phyloP scores from a whole-genome alignment of 257 asterid species.

The Rehmannia glutinosa region DNA sequence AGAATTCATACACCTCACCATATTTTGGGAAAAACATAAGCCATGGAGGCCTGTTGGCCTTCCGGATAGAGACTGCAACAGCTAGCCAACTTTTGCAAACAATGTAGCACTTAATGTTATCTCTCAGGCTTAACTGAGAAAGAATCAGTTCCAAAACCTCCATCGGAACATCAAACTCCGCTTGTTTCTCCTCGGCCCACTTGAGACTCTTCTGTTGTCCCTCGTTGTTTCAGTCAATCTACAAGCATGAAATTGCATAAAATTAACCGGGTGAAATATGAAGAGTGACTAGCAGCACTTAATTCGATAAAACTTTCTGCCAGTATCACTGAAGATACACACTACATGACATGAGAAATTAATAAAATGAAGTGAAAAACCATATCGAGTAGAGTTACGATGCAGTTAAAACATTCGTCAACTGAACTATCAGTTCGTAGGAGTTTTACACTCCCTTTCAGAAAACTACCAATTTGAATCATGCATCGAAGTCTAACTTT shows the following conservation, averaged over 20 bases:
- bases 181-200: constrained; percentile 25
- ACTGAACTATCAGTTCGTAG: no score
- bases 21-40: constrained; percentile 70
- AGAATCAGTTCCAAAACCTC: constrained; percentile 63
- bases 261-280: no score
- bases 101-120: constrained; percentile 77
- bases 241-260: constrained; percentile 24
- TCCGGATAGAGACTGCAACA: constrained; percentile 56
- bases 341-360: no score
- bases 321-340: no score
- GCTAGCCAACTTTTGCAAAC: constrained; percentile 74
- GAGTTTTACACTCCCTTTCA: no score
- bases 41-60: constrained; percentile 69
- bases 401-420: no score
- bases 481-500: no score
- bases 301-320: no score
- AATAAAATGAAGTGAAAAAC: no score
- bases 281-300: no score
- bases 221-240: constrained; percentile 43
- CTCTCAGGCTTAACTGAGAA: constrained; percentile 50
- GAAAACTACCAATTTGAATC: no score
- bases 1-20: constrained; percentile 70
- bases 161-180: constrained; percentile 45
- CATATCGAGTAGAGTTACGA: no score
- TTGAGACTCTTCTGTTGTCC: constrained; percentile 18